Percentiles rank a stretch among this genome's conserved stretches.
These are phyloP conservation scores for Tulasnella sp. DNA, from an alignment of 768 basidiomycete species.

Conservation along the genomic window DNA sequence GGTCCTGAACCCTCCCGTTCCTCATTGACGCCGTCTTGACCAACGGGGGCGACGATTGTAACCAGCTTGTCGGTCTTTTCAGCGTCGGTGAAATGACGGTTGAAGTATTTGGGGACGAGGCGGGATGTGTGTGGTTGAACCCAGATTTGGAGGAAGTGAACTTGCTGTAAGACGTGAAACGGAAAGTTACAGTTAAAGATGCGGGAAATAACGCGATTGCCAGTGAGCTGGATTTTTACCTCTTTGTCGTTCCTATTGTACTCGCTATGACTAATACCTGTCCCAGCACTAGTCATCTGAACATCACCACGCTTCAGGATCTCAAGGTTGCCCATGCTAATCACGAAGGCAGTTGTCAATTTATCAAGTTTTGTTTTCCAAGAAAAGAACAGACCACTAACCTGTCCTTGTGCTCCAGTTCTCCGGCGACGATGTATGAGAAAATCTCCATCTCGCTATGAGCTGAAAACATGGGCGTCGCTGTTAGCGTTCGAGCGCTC, in stretches of 20 bases:
- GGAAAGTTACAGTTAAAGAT: not conserved
- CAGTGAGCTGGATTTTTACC: not conserved
- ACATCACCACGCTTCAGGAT: conserved; percentile 80
- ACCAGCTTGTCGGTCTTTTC: conserved; percentile 69
- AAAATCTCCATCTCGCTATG: conserved; percentile 91
- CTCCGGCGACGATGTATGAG: conserved; percentile 72
- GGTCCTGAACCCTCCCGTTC: conserved; percentile 65
- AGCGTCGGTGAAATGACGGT: conserved; percentile 71
- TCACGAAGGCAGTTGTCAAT: no score
- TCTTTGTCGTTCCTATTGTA: conserved; percentile 37
- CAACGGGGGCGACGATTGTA: conserved; percentile 65
- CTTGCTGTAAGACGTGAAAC: not conserved
- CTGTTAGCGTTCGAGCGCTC: no score
- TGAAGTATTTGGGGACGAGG: conserved; percentile 74
- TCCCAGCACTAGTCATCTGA: conserved; percentile 87
- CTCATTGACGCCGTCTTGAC: conserved; percentile 40
- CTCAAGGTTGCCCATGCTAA: conserved; percentile 72
- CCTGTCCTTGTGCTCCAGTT: no score
- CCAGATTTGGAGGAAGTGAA: conserved; percentile 13
- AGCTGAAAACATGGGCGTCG: no score
- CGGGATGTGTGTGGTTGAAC: conserved; percentile 33
- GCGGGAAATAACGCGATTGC: not conserved
- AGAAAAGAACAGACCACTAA: no score
- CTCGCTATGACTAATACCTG: conserved; percentile 80
- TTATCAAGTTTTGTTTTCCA: no score